A percentile compares a stretch with the other conserved stretches of the same genome.
Conservation (phyloP, 768 basidiomycete species). For the Jaapia argillacea region DNA sequence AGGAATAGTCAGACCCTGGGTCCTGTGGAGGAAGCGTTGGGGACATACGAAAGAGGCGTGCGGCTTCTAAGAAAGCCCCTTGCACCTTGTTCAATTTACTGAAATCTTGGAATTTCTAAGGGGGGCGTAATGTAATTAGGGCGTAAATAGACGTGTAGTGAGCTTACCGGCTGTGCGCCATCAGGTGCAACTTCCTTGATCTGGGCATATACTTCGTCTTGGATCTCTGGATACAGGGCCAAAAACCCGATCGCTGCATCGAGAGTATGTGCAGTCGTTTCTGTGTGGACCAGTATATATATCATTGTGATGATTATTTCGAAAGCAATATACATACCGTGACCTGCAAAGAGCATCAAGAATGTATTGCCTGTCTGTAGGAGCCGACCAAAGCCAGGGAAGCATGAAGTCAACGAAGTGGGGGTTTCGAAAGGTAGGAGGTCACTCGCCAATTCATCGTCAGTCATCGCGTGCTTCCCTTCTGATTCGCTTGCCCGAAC, state of each 20-base stretch:
- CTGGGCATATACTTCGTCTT: constrained; percentile 22
- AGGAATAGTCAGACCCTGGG: background rate
- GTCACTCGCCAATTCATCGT: background rate
- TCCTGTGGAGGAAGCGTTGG: background rate
- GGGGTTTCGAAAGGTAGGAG: background rate
- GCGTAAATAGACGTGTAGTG: background rate
- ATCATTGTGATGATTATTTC: background rate
- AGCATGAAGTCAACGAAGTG: too few species aligned
- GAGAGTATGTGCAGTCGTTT: constrained; percentile 23
- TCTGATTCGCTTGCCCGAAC: background rate
- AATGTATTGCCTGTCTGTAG: constrained; percentile 11
- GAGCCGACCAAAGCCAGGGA: too few species aligned
- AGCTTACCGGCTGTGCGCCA: constrained; percentile 14
- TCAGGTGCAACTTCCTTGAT: constrained; percentile 16
- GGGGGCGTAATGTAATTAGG: background rate
- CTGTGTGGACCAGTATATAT: constrained; percentile 7
- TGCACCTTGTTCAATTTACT: constrained; percentile 19
- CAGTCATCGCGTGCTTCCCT: background rate
- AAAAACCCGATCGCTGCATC: constrained; percentile 23
- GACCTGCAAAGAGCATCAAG: constrained; percentile 11
- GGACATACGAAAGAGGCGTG: constrained; percentile 24
- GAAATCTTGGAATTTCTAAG: constrained; percentile 15
- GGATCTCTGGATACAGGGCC: constrained; percentile 18
- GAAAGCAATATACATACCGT: constrained; percentile 5
- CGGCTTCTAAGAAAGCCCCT: constrained; percentile 20